Base-by-base conservation (phyloP, 2,329 filamentous ascomycete species). In the Aureobasidium sp. region DNA sequence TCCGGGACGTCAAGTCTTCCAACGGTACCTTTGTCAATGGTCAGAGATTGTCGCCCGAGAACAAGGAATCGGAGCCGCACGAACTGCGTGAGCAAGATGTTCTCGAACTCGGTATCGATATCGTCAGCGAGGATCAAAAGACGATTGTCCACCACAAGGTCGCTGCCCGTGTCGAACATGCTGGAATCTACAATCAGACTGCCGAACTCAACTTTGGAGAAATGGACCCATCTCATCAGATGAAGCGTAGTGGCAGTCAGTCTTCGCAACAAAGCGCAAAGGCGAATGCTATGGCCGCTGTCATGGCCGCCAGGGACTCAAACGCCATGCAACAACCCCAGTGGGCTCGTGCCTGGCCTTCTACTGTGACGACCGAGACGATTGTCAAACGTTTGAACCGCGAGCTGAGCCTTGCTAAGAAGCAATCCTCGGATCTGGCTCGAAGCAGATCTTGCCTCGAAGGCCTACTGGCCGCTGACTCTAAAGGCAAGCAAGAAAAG, bases 21-120 rank as follows among this genome's bases (percentile, higher is more conserved):
- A 99, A 99, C 71, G 94, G 94, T 61, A 99, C 94, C 0, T 99
- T 99, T 74, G 93, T 99, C 67, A 99, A 99, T 69, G 91, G 91
- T 21, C 84, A 88, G 59, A 86, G 94, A 31, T 74, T 99, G 62
- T 97, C 94, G 2, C 89, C 86, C 58, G 94, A 99, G 73, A 99
- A 96, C 69, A 85, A 92, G 67, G 94, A 99, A 74, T 97, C 93
- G 0, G 94, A 97, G 63, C 92, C 94, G 0, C 90, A 96, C 71
- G 93, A 97, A 71, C 78, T 99, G 35, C 87, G 92, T 69, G 91
- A 93, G 62, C 87, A 90, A 65, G 94, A 99, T 70, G 90, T 94
- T 64, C 78, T 99, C 57, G 94, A 99, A 71, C 81, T 99, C 37
- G 94, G 94, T 60, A 99, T 99, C 68, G 94, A 99, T 71, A 99